These are phyloP conservation scores for Leccinum incarnatum DNA, from an alignment of 768 basidiomycete genomes.

Conservation along the genomic window DNA sequence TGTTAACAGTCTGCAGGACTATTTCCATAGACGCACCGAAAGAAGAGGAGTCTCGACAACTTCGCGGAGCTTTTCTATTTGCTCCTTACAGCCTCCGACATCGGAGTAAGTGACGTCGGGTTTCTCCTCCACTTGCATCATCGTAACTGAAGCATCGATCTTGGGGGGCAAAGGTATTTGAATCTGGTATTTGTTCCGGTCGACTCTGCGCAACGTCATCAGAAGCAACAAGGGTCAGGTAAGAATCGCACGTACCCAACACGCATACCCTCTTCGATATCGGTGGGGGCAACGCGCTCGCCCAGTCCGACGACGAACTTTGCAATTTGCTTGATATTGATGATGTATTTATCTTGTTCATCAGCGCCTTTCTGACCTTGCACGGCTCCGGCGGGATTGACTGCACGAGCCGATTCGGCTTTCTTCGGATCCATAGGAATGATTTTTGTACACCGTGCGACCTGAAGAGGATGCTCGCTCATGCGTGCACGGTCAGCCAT, in stretches of 20 bases:
- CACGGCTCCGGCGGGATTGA: conserved; percentile 72
- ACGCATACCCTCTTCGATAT: conserved; percentile 99
- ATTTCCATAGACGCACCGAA: conserved; percentile 55
- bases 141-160: conserved; percentile 98
- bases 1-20: conserved; percentile 13
- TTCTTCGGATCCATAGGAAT: conserved; percentile 77
- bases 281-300: conserved; percentile 94
- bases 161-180: conserved; percentile 98
- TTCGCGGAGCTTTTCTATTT: conserved; percentile 97
- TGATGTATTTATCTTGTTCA: conserved; percentile 99
- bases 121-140: conserved; percentile 99
- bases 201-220: conserved; percentile 56
- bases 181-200: conserved; percentile 96
- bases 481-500: conserved; percentile 89
- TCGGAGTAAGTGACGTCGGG: conserved; percentile 98
- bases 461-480: conserved; percentile 91
- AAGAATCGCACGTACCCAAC: conserved; percentile 72
- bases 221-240: not conserved
- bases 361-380: conserved; percentile 96
- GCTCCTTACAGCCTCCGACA: conserved; percentile 98
- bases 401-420: conserved; percentile 73
- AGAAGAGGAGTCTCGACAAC: conserved; percentile 96
- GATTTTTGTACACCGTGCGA: conserved; percentile 98
- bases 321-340: conserved; percentile 99
- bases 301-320: conserved; percentile 98